These are phyloP conservation scores for rapeseed (Brassica napus) DNA, from an alignment of 345 rosid species.

Conservation along the genomic window Da-Ae NC_063446.1:6813501-6814000, in stretches of 20 bases:
- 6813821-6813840: not conserved
- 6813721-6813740: not conserved
- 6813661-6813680: slow-evolving; percentile 55
- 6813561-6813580: slow-evolving; percentile 1
- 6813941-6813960: slow-evolving; percentile 1
- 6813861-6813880: no score
- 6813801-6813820: not conserved
- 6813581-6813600: not conserved
- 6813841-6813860: not conserved
- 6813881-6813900: no score
- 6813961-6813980: slow-evolving; percentile 5
- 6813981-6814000: slow-evolving; percentile 15
- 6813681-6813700: slow-evolving; percentile 58
- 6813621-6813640: slow-evolving; percentile 59
- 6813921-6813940: no score
- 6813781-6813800: slow-evolving; percentile 4
- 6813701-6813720: slow-evolving; percentile 57
- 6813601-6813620: slow-evolving; percentile 23
- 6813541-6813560: not conserved
- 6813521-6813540: slow-evolving; percentile 1
- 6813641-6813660: slow-evolving; percentile 62
- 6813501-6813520: not conserved
- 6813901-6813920: no score
- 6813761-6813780: slow-evolving; percentile 4
- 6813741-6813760: not conserved